Evolutionary conservation across 192 early-diverging fungal genomes (phyloP).

Genomic region (Coemansia sp.): DNA sequence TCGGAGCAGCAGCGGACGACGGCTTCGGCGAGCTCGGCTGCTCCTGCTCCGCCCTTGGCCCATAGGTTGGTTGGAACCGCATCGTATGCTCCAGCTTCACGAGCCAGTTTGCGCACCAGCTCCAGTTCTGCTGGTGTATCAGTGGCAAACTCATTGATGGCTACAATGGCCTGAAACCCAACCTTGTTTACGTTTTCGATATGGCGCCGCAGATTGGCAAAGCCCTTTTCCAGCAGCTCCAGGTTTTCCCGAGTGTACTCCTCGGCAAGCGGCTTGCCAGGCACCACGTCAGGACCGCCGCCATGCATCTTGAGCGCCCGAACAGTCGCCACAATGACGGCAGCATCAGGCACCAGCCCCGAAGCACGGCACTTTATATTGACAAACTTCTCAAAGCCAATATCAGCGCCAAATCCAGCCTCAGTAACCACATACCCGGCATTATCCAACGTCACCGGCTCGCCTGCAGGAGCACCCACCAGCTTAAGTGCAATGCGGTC

Average conservation of each 20-base stretch:
- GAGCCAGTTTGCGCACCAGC: slow-evolving; percentile 66
- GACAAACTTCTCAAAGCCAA: slow-evolving; percentile 99
- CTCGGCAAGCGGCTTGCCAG: slow-evolving; percentile 89
- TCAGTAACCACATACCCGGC: slow-evolving; percentile 94
- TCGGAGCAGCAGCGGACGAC: slow-evolving; percentile 52
- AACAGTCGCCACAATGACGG: slow-evolving; percentile 92
- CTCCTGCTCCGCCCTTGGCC: slow-evolving; percentile 90
- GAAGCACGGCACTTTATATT: slow-evolving; percentile 96
- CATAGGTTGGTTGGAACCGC: slow-evolving; percentile 91
- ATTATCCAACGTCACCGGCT: slow-evolving; percentile 36
- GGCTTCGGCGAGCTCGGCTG: slow-evolving; percentile 79
- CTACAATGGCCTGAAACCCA: slow-evolving; percentile 87
- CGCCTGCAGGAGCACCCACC: slow-evolving; percentile 67
- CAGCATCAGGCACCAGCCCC: slow-evolving; percentile 82
- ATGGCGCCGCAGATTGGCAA: slow-evolving; percentile 84
- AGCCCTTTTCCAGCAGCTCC: slow-evolving; percentile 78
- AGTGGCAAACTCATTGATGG: slow-evolving; percentile 83
- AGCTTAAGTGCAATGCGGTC: slow-evolving; percentile 94
- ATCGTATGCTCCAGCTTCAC: slow-evolving; percentile 81
- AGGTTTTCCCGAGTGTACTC: slow-evolving; percentile 87
- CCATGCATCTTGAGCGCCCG: slow-evolving; percentile 97
- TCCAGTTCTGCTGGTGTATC: slow-evolving; percentile 87
- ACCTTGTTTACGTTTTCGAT: slow-evolving; percentile 88
- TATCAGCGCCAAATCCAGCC: slow-evolving; percentile 99
- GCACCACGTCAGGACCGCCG: slow-evolving; percentile 85